Evolutionary conservation across 192 early-diverging fungal species (phyloP).

Genomic region (Phlyctochytrium bullatum): DNA sequence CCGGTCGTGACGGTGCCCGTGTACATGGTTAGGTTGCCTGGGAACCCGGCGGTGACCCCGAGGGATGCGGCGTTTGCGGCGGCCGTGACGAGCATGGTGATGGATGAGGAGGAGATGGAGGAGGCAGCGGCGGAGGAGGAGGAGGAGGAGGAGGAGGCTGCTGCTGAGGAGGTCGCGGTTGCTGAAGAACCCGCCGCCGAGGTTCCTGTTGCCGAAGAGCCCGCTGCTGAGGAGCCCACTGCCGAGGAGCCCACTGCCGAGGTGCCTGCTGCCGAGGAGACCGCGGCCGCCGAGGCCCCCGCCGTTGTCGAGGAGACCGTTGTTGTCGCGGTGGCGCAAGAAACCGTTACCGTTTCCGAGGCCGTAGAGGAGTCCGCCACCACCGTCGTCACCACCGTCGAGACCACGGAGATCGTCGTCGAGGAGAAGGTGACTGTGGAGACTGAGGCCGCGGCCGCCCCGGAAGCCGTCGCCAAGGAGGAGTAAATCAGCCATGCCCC

Average conservation of each 20-base stretch:
- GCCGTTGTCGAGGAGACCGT: background rate
- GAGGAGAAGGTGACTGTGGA: background rate
- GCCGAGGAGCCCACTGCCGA: background rate
- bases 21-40: background rate
- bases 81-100: background rate
- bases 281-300: background rate
- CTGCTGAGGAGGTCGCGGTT: background rate
- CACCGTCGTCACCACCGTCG: background rate
- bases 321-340: background rate
- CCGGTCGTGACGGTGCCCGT: background rate
- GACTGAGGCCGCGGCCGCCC: background rate
- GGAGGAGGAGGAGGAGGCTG: slow-evolving; percentile 1
- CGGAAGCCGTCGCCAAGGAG: background rate
- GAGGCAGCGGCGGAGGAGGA: background rate
- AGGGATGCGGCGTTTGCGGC: background rate
- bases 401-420: background rate
- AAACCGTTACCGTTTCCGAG: background rate
- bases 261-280: background rate
- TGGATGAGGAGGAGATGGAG: slow-evolving; percentile 2
- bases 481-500: background rate
- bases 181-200: background rate
- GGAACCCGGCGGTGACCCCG: background rate
- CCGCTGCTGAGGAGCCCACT: background rate
- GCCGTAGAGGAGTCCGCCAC: background rate
- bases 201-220: background rate